Percentiles rank a stretch among this genome's conserved stretches.
Evolutionary conservation across 2,329 filamentous ascomycete genomes (phyloP).

Genomic region (Ceratocystis papillata): DNA sequence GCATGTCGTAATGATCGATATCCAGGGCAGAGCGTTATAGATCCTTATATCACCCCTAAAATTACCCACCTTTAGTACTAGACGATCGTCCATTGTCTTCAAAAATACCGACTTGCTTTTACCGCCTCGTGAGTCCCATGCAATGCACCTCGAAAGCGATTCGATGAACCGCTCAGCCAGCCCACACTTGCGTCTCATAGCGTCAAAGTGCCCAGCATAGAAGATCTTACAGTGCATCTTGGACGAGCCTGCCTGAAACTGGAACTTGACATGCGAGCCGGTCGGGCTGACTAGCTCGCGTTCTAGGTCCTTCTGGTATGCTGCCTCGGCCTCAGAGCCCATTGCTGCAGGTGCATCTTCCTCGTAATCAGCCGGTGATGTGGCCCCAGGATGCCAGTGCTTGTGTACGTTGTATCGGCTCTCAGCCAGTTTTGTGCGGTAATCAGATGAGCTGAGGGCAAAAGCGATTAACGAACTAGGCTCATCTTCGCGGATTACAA

Average conservation of each 20-base stretch:
- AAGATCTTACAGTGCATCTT: conserved; percentile 98
- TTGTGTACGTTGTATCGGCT: conserved; percentile 36
- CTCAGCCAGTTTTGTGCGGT: conserved; percentile 63
- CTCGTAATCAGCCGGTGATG: conserved; percentile 19
- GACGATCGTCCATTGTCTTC: conserved; percentile 88
- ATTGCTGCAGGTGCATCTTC: conserved; percentile 18
- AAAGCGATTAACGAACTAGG: conserved; percentile 93
- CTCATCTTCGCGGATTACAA: conserved; percentile 94
- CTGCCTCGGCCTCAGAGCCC: conserved; percentile 29
- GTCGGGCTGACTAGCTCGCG: conserved; percentile 72
- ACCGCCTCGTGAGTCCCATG: conserved; percentile 96
- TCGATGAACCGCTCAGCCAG: conserved; percentile 90
- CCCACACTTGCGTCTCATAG: conserved; percentile 81
- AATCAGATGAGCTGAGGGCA: conserved; percentile 77
- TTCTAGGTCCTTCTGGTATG: conserved; percentile 62
- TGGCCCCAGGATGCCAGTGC: not conserved
- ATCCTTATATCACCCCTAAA: too few relatives aligned
- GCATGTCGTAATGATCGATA: not conserved
- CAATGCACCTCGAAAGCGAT: conserved; percentile 84
- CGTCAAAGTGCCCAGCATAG: conserved; percentile 96
- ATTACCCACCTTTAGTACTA: conserved; percentile 62
- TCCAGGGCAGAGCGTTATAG: too few relatives aligned
- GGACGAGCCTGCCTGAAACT: conserved; percentile 86
- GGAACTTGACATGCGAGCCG: conserved; percentile 89
- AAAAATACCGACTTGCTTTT: conserved; percentile 97